A percentile compares a stretch with the other conserved stretches of the same genome.
These are phyloP conservation scores for Straminergon stramineum DNA, from an alignment of 225 moss, liverwort and hornwort genomes.

Conservation along the genomic window DNA sequence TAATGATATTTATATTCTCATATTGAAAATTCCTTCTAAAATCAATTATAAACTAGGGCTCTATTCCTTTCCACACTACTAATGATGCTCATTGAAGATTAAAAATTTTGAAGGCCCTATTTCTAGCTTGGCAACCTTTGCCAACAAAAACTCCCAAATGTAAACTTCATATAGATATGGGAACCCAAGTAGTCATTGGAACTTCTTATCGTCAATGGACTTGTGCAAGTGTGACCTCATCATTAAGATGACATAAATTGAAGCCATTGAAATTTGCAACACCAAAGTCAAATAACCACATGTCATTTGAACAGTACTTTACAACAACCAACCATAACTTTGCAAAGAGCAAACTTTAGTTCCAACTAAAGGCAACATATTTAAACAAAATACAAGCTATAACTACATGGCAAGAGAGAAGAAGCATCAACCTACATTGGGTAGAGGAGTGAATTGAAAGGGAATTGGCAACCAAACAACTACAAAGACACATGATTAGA, in stretches of 20 bases:
- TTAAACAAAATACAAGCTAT: not conserved
- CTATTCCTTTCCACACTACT: rapidly evolving
- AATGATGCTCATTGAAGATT: not conserved
- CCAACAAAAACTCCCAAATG: rapidly evolving
- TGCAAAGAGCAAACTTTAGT: not conserved
- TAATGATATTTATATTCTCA: not conserved
- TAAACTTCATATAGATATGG: rapidly evolving
- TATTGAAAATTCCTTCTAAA: not conserved
- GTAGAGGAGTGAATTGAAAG: not conserved
- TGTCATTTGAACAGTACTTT: rapidly evolving
- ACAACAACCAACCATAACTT: not conserved
- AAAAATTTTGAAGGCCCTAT: not conserved
- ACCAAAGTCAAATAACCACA: rapidly evolving
- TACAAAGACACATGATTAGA: not conserved
- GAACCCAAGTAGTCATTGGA: rapidly evolving
- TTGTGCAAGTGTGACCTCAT: rapidly evolving
- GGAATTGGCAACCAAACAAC: not conserved
- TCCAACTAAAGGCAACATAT: not conserved
- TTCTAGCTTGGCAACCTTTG: rapidly evolving
- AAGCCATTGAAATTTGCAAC: not conserved
- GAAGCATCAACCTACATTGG: not conserved
- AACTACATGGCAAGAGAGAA: not conserved
- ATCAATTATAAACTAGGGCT: not conserved
- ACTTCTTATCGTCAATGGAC: too few relatives aligned
- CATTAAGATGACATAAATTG: rapidly evolving